phyloP scores from a whole-genome alignment of 805 yeast species.

The Metschnikowia picachoensis region DNA sequence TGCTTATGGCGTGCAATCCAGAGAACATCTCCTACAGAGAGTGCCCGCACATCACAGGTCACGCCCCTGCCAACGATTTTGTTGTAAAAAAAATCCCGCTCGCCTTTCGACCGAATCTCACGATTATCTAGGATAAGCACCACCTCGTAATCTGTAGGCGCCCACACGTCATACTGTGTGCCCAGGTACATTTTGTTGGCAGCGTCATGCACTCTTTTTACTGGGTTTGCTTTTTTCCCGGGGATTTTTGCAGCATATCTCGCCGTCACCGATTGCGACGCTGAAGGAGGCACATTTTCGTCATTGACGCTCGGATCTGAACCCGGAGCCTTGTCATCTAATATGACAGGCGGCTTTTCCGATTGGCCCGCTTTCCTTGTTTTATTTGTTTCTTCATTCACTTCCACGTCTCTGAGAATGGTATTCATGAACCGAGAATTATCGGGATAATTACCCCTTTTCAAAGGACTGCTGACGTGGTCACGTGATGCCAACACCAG shows the following conservation, averaged over 20 bases:
- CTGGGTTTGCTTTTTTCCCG: too few species aligned
- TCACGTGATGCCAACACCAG: background rate
- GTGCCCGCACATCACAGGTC: constrained; percentile 47
- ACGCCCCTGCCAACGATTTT: constrained; percentile 50
- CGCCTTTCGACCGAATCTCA: constrained; percentile 66
- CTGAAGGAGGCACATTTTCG: too few species aligned
- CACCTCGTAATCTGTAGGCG: constrained; percentile 53
- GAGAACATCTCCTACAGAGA: constrained; percentile 81
- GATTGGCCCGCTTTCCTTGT: too few species aligned
- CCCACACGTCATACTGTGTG: constrained; percentile 54
- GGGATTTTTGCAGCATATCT: too few species aligned
- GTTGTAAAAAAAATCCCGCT: constrained; percentile 65
- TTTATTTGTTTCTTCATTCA: background rate
- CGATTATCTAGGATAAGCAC: constrained; percentile 72
- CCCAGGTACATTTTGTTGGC: constrained; percentile 20
- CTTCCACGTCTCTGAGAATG: background rate
- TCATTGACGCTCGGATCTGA: too few species aligned
- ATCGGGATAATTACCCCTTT: background rate
- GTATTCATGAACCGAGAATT: too few species aligned
- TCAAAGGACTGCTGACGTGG: constrained; percentile 5
- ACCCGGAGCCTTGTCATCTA: too few species aligned
- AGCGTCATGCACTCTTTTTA: constrained; percentile 21
- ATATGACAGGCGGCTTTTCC: too few species aligned
- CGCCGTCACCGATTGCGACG: too few species aligned
- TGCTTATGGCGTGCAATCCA: constrained; percentile 77